Base-by-base conservation (phyloP, 2,329 filamentous ascomycete genomes). In the Sordariomycetes sp. region DNA sequence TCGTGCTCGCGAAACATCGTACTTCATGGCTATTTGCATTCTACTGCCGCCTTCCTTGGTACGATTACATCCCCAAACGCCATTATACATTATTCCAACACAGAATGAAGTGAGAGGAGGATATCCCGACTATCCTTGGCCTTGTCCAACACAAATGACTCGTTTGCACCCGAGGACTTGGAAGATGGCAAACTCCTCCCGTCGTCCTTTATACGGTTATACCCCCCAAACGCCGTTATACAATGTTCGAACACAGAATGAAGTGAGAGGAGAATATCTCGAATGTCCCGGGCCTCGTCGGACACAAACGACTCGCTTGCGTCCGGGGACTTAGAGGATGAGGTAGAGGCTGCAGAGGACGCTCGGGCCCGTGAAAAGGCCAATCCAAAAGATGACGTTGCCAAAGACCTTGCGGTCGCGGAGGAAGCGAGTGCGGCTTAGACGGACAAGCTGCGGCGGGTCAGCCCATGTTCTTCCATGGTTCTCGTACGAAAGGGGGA, bases 341-440 rank as follows among this genome's bases (percentile, higher is more conserved):
- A 84, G 64, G 62, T 84, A 84, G 56, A 84, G 64, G 58, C 79
- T 83, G 63, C 80, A 83, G 25, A 84, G 65, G 45, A 89, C 67
- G 68, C 85, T 89, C 1, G 87, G 87, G 0, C 86, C 86, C 2
- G 86, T 86, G 59, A 89, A 87, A n/a, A 91, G 78, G 0, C 87
- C 86, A 48, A 87, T 65, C 88, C 88, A 92, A 64, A 91, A 91
- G 2, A 89, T 75, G 8, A 88, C 67, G 65, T 92, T 91, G 0
- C 87, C 87, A 22, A 90, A 63, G 1, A 81, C 79, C 62, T 79
- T 75, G 62, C 76, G 74, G 25, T 79, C 79, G 62, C 79, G 81
- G 65, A 90, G 72, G 72, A 84, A 81, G 61, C 76, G 81, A 1
- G 84, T 88, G 61, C 84, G 76, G 63, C 83, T 86, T 52, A 91